A percentile compares a stretch with the other conserved stretches of the same genome.
Conservation (phyloP, 2,329 filamentous ascomycete species). For the Calonectria multiphialidica region DNA sequence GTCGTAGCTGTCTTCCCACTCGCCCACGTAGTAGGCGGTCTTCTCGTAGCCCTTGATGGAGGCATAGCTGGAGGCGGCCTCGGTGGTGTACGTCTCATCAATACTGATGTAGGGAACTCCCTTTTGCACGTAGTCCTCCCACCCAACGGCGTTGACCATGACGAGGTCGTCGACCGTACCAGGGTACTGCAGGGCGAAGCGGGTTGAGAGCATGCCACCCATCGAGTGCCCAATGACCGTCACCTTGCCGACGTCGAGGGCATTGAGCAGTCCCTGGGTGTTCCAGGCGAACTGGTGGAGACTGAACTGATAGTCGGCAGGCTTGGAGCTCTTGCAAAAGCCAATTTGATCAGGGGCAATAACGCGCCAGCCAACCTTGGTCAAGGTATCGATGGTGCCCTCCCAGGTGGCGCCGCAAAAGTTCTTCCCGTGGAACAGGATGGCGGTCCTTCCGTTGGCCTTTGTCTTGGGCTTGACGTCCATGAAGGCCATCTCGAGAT, state of each 20-base stretch:
- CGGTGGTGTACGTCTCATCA: constrained; percentile 52
- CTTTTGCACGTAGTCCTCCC: constrained; percentile 65
- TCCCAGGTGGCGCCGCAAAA: constrained; percentile 68
- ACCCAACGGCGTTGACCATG: constrained; percentile 64
- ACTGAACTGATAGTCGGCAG: constrained; percentile 63
- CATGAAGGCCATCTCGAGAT: constrained; percentile 69
- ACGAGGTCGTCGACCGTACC: constrained; percentile 56
- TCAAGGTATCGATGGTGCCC: constrained; percentile 57
- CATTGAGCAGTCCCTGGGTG: constrained; percentile 59
- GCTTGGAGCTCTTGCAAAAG: constrained; percentile 69
- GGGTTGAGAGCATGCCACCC: constrained; percentile 65
- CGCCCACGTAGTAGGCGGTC: constrained; percentile 60
- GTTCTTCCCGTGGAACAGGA: constrained; percentile 68
- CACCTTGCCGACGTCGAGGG: constrained; percentile 56
- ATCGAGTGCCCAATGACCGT: constrained; percentile 67
- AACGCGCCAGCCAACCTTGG: constrained; percentile 60
- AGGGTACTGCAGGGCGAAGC: constrained; percentile 65
- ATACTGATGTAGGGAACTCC: constrained; percentile 61
- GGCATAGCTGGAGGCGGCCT: constrained; percentile 55
- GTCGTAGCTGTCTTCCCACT: constrained; percentile 64
- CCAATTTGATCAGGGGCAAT: constrained; percentile 67
- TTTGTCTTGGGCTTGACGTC: constrained; percentile 55
- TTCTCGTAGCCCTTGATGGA: constrained; percentile 62
- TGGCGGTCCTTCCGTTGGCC: constrained; percentile 55
- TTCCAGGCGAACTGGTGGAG: constrained; percentile 64